Conservation (phyloP, 192 early-diverging fungal species). For the Dissophora globulifera region DNA sequence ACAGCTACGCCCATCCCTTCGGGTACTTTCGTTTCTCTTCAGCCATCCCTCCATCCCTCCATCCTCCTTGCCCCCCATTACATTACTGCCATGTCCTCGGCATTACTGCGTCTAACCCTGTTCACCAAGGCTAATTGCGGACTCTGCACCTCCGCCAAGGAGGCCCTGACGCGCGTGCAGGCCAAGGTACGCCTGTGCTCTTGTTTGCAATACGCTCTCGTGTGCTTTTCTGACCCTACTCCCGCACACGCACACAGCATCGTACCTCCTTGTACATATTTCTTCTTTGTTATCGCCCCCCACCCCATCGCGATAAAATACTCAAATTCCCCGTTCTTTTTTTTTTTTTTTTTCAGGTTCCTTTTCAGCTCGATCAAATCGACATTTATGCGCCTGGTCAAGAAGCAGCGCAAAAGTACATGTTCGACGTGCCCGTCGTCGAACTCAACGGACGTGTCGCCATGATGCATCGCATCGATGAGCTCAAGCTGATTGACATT, state of each 20-base stretch:
- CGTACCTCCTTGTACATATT: too few species aligned
- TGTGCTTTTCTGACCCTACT: too few species aligned
- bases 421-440: conserved; percentile 66
- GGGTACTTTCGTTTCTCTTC: too few species aligned
- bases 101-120: conserved; percentile 51
- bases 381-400: conserved; percentile 51
- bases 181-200: conserved; percentile 44
- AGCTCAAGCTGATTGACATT: conserved; percentile 54
- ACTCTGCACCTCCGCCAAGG: conserved; percentile 60
- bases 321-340: too few species aligned
- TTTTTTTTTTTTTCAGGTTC: conserved; percentile 18
- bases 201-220: too few species aligned
- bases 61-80: too few species aligned
- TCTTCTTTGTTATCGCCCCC: too few species aligned
- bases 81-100: too few species aligned
- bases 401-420: conserved; percentile 56
- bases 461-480: conserved; percentile 57
- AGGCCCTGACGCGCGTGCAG: conserved; percentile 56
- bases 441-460: conserved; percentile 59
- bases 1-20: too few species aligned
- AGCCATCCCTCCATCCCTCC: too few species aligned
- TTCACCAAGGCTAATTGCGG: conserved; percentile 62
- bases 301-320: too few species aligned
- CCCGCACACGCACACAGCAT: too few species aligned
- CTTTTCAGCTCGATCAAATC: conserved; percentile 44